Conservation (phyloP, 148 eudicot genomes). For the Polygonum maritimum region DNA sequence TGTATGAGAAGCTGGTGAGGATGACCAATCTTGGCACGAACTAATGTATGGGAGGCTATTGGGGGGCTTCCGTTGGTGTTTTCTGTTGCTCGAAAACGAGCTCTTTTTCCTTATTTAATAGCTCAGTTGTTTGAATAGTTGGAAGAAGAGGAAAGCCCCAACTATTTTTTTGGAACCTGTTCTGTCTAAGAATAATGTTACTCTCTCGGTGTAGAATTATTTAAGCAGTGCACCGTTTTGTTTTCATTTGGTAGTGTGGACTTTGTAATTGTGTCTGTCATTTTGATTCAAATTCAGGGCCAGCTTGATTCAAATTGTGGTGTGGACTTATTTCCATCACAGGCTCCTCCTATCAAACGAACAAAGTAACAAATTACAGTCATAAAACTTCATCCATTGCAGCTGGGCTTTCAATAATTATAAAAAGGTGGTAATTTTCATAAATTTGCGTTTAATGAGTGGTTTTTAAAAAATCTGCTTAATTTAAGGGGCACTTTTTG, state of each 20-base stretch:
- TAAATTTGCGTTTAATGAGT: not conserved
- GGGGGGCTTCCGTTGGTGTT: not conserved
- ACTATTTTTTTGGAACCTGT: not conserved
- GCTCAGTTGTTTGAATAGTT: not conserved
- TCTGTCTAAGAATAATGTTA: not conserved
- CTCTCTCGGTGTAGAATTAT: not conserved
- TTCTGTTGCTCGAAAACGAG: not conserved
- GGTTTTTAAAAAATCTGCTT: not conserved
- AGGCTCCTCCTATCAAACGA: too few species aligned
- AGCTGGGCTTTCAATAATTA: too few species aligned
- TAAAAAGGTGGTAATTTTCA: too few species aligned
- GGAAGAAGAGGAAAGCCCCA: not conserved
- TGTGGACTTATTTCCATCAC: too few species aligned
- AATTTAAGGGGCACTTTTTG: not conserved
- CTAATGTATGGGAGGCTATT: not conserved
- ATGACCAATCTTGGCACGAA: constrained; percentile 25
- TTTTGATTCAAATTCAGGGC: not conserved
- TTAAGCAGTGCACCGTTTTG: not conserved
- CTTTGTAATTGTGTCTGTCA: not conserved
- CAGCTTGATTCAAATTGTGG: not conserved
- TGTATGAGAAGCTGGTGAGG: constrained; percentile 70
- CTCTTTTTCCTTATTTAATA: not conserved
- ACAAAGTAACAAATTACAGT: too few species aligned
- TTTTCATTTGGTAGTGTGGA: not conserved
- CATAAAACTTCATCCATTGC: too few species aligned